phyloP scores from a whole-genome alignment of 192 early-diverging fungal genomes.

The Spizellomyces sp. region DNA sequence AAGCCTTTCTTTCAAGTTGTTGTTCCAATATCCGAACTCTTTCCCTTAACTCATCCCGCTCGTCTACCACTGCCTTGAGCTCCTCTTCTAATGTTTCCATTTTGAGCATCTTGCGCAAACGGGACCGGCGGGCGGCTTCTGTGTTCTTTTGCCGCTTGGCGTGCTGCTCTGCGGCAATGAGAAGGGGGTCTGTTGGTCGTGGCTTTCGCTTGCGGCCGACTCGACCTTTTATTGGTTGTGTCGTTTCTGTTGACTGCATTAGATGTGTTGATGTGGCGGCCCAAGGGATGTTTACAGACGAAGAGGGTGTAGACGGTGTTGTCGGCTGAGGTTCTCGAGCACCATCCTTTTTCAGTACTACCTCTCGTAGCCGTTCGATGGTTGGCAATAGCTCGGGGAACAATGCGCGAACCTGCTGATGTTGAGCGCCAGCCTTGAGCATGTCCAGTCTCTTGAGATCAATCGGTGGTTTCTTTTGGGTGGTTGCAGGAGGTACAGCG shows the following conservation, averaged over 20 bases:
- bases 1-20: neutral
- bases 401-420: conserved; percentile 19
- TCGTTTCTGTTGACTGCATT: neutral
- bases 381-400: conserved; percentile 31
- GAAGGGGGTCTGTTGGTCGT: conserved; percentile 38
- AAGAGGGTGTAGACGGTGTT: conserved; percentile 1
- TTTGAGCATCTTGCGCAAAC: conserved; percentile 81
- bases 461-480: neutral
- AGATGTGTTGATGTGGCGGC: neutral
- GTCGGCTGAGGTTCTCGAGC: neutral
- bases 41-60: conserved; percentile 20
- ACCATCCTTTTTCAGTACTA: neutral
- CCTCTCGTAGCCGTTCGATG: conserved; percentile 28
- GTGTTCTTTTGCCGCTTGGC: conserved; percentile 66
- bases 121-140: conserved; percentile 89
- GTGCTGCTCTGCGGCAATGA: conserved; percentile 32
- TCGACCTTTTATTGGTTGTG: neutral
- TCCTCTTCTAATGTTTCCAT: conserved; percentile 78
- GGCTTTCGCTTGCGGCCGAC: conserved; percentile 47
- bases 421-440: neutral
- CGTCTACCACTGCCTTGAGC: conserved; percentile 58
- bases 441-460: conserved; percentile 13
- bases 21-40: conserved; percentile 4
- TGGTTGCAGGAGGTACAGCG: neutral
- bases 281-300: neutral